phyloP scores from a whole-genome alignment of 352 stramenopile genomes.

The Pythium graminicola region DNA sequence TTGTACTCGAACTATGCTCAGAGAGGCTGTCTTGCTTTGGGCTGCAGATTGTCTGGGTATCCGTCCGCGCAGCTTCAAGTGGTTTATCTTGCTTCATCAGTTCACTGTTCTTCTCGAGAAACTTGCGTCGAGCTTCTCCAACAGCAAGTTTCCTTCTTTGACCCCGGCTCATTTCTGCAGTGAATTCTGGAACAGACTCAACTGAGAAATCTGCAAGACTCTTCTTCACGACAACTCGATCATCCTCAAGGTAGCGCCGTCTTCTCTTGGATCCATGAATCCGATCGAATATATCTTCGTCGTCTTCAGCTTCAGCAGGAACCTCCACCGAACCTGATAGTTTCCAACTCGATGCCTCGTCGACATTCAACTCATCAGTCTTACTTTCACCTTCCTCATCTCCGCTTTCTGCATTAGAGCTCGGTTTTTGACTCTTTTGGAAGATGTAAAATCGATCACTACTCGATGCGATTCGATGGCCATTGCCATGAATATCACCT shows the following conservation, averaged over 20 bases:
- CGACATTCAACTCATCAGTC: not conserved
- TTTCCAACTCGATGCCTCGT: conserved; percentile 4
- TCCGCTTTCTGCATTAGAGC: conserved; percentile 16
- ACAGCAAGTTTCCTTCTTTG: conserved; percentile 28
- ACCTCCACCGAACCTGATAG: not conserved
- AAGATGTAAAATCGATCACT: conserved; percentile 73
- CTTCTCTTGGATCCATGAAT: conserved; percentile 21
- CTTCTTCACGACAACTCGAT: conserved; percentile 18
- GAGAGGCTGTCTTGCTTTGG: not conserved
- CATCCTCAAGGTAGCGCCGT: conserved; percentile 15
- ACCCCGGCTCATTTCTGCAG: conserved; percentile 16
- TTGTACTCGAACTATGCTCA: not conserved
- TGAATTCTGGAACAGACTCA: conserved; percentile 26
- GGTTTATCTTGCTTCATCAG: conserved; percentile 34
- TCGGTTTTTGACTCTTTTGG: conserved; percentile 27
- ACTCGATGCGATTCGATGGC: conserved; percentile 75
- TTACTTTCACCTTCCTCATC: not conserved
- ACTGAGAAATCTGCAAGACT: conserved; percentile 31
- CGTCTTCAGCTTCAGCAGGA: conserved; percentile 9
- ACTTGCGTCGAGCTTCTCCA: conserved; percentile 18
- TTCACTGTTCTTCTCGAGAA: conserved; percentile 27
- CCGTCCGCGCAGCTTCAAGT: conserved; percentile 40
- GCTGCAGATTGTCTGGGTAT: not conserved
- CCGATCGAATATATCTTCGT: conserved; percentile 19
- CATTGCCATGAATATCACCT: conserved; percentile 23